Evolutionary conservation across 495 filamentous ascomycete species (phyloP).

Genomic region (Aspergillus bertholletiae): DNA sequence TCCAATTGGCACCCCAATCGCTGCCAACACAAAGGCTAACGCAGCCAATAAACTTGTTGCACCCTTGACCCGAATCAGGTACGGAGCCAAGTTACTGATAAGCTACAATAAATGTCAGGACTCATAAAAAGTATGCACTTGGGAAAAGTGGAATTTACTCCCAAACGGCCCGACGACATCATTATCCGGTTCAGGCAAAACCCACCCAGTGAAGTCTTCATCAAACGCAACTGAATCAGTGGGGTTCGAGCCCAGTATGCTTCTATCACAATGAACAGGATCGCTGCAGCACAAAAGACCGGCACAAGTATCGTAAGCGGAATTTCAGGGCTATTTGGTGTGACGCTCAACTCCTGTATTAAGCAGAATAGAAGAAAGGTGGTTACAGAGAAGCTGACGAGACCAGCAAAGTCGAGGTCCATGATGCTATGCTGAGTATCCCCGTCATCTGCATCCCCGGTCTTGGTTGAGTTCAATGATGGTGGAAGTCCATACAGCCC

Average conservation of each 20-base stretch:
- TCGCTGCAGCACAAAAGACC: slow-evolving; percentile 6
- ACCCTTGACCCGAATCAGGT: slow-evolving; percentile 22
- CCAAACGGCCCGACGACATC: slow-evolving; percentile 7
- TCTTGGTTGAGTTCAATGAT: slow-evolving; percentile 4
- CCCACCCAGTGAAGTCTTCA: slow-evolving; percentile 15
- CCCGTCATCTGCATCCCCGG: background rate
- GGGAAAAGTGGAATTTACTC: slow-evolving; percentile 10
- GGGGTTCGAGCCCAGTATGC: slow-evolving; percentile 19
- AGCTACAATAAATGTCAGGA: slow-evolving; percentile 5
- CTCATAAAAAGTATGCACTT: background rate
- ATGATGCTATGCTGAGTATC: background rate
- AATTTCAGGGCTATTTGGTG: background rate
- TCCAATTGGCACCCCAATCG: slow-evolving; percentile 20
- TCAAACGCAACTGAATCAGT: slow-evolving; percentile 27
- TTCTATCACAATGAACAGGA: too few species aligned
- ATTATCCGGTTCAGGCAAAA: slow-evolving; percentile 18
- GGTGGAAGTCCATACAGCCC: slow-evolving; percentile 13
- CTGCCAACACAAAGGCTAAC: slow-evolving; percentile 1
- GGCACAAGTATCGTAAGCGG: background rate
- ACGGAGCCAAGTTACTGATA: slow-evolving; percentile 16
- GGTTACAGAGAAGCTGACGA: slow-evolving; percentile 11
- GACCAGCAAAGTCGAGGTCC: slow-evolving; percentile 20
- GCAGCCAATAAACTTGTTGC: slow-evolving; percentile 17
- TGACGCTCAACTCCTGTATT: background rate
- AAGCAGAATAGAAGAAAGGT: slow-evolving; percentile 12